phyloP scores from a whole-genome alignment of 176 grass and related monocot genomes.

The Aegilops tauschii region DNA sequence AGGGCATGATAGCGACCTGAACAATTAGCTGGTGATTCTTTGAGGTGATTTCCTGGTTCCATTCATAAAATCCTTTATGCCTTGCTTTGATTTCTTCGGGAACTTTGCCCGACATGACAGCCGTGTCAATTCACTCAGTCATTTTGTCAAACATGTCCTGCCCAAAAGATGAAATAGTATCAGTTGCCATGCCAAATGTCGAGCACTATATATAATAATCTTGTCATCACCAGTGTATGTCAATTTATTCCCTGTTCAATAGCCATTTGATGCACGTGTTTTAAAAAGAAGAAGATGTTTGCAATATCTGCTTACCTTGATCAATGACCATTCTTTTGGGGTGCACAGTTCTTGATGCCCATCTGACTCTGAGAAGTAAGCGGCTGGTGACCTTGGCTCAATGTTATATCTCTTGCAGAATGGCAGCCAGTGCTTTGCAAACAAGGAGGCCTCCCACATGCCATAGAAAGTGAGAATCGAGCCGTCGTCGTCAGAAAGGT shows the following conservation, averaged over 20 bases:
- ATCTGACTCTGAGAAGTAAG: conserved; percentile 41
- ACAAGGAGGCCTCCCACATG: conserved; percentile 51
- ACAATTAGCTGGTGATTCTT: conserved; percentile 67
- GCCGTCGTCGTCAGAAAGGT: conserved; percentile 73
- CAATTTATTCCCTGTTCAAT: neutral
- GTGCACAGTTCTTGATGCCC: neutral
- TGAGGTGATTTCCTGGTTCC: conserved; percentile 32
- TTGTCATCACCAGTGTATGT: neutral
- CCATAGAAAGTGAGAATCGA: conserved; percentile 74
- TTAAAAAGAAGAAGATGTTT: neutral
- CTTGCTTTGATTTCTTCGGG: conserved; percentile 40
- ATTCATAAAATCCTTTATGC: conserved; percentile 68
- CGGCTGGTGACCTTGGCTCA: conserved; percentile 59
- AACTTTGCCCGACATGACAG: conserved; percentile 40
- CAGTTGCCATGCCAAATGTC: neutral
- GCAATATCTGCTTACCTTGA: conserved; percentile 38
- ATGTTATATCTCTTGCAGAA: conserved; percentile 62
- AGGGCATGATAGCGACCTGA: conserved; percentile 39
- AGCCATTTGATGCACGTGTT: neutral
- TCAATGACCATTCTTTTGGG: conserved; percentile 36
- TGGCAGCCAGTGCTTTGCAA: conserved; percentile 67
- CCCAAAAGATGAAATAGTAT: neutral
- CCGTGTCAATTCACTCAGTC: conserved; percentile 39
- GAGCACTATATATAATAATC: neutral
- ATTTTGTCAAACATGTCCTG: conserved; percentile 63